phyloP scores from a whole-genome alignment of 148 eudicot genomes.

The Polygonum aviculare region DNA sequence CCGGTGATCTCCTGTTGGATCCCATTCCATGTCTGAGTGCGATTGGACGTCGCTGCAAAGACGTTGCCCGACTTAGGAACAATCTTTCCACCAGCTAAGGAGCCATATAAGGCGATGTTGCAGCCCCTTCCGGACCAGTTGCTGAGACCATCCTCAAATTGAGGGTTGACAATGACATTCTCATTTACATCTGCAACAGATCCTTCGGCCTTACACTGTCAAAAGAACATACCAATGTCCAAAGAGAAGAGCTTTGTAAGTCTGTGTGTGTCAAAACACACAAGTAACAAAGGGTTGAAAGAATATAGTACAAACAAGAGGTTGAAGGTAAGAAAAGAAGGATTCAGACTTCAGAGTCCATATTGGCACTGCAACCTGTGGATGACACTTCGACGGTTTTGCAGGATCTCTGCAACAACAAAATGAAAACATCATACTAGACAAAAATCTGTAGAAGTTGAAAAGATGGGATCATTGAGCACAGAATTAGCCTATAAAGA shows the following conservation, averaged over 20 bases:
- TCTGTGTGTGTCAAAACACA: not conserved
- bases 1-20: slow-evolving; percentile 88
- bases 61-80: slow-evolving; percentile 64
- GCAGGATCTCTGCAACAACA: not conserved
- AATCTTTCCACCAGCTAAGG: slow-evolving; percentile 71
- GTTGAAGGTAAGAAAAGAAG: not conserved
- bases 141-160: slow-evolving; percentile 75
- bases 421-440: not conserved
- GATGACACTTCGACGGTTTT: not conserved
- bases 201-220: slow-evolving; percentile 9
- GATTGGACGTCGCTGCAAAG: slow-evolving; percentile 70
- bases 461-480: not conserved
- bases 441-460: not conserved
- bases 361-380: not conserved
- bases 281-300: not conserved
- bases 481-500: not conserved
- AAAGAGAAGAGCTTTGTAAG: not conserved
- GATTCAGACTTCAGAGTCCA: slow-evolving; percentile 1
- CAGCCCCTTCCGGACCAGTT: slow-evolving; percentile 98
- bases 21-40: slow-evolving; percentile 81
- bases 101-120: slow-evolving; percentile 49
- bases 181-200: slow-evolving; percentile 34
- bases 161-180: slow-evolving; percentile 61
- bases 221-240: not conserved
- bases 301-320: not conserved